These are phyloP conservation scores for Euphorbia schlechtendalii DNA, from an alignment of 441 rosid species.

Conservation along the genomic window DNA sequence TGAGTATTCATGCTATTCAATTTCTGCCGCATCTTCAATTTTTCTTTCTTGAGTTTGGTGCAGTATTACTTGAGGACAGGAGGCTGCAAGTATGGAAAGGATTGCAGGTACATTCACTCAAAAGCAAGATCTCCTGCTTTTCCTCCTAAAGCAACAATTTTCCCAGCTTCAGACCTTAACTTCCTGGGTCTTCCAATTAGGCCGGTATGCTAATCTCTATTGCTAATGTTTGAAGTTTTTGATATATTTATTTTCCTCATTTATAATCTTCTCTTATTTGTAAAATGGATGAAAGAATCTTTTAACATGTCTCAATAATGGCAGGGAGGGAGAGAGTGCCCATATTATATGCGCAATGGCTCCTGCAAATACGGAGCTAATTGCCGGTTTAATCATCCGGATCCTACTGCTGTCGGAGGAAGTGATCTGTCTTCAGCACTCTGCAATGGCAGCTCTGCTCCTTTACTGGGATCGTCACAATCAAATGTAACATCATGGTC, in stretches of 20 bases:
- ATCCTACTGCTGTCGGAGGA: constrained; percentile 54
- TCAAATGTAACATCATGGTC: constrained; percentile 55
- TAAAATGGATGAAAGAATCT: constrained; percentile 2
- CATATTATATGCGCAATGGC: constrained; percentile 87
- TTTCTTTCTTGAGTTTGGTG: constrained; percentile 27
- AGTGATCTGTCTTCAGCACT: constrained; percentile 41
- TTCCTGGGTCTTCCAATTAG: constrained; percentile 90
- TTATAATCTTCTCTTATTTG: constrained; percentile 3
- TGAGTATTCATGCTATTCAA: background rate
- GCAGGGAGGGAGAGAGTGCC: constrained; percentile 85
- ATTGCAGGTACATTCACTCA: constrained; percentile 79
- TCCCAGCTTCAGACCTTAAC: constrained; percentile 57
- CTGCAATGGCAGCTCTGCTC: constrained; percentile 50
- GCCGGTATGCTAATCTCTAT: constrained; percentile 41
- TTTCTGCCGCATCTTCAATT: constrained; percentile 12
- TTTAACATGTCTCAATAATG: constrained; percentile 14
- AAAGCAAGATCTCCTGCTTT: constrained; percentile 28
- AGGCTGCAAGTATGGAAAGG: constrained; percentile 89
- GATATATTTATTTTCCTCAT: too few species aligned
- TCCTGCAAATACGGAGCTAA: constrained; percentile 83
- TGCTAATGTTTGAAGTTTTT: background rate
- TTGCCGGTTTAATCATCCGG: constrained; percentile 93
- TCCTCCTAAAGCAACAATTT: constrained; percentile 29
- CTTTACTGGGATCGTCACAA: constrained; percentile 42
- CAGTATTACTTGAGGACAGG: constrained; percentile 91